A percentile compares a stretch with the other conserved stretches of the same genome.
Conservation (phyloP, 805 yeast genomes). For the Cyberlindnera veronae region DNA sequence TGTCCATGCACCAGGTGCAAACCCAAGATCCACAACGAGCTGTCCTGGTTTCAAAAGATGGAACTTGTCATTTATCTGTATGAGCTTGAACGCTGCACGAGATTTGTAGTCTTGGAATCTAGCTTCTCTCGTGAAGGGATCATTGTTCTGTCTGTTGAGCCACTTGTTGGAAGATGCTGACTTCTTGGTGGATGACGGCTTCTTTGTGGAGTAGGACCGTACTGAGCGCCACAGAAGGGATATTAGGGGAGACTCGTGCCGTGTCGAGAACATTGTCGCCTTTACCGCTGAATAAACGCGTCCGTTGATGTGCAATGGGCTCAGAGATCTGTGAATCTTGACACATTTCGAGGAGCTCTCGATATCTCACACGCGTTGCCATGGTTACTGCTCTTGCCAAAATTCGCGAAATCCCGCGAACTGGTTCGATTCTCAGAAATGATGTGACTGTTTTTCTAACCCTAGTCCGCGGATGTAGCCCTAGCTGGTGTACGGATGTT, state of each 20-base stretch:
- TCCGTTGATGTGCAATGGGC: too few species aligned
- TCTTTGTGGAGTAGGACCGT: slow-evolving; percentile 20
- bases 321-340: too few species aligned
- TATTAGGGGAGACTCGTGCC: slow-evolving; percentile 1
- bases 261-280: not conserved
- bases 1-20: slow-evolving; percentile 95
- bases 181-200: slow-evolving; percentile 41
- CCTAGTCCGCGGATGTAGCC: not conserved
- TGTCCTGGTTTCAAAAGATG: slow-evolving; percentile 51
- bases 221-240: slow-evolving; percentile 4
- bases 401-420: too few species aligned
- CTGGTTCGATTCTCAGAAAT: too few species aligned
- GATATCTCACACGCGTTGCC: too few species aligned
- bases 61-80: slow-evolving; percentile 68
- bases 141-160: slow-evolving; percentile 68
- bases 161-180: slow-evolving; percentile 63
- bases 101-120: slow-evolving; percentile 61
- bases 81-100: slow-evolving; percentile 86
- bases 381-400: too few species aligned
- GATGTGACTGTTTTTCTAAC: not conserved
- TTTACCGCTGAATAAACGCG: too few species aligned
- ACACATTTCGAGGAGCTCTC: too few species aligned
- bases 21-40: slow-evolving; percentile 82
- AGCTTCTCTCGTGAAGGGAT: slow-evolving; percentile 66
- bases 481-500: slow-evolving; percentile 1